Evolutionary conservation across 441 rosid species (phyloP).

Genomic region (Populus hybrid): DNA sequence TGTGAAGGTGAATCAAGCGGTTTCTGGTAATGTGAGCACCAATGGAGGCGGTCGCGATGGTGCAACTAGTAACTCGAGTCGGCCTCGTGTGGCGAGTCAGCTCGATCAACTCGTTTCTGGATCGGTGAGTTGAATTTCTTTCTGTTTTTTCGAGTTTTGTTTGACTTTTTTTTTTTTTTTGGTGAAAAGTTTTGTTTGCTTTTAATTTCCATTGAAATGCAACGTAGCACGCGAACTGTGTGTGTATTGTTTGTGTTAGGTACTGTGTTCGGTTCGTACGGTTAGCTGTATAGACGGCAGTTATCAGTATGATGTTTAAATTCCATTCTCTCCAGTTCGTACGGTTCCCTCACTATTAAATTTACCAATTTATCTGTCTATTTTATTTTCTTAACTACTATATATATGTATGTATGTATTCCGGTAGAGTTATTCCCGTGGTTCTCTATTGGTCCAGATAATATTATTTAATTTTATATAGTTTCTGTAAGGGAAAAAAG

Average conservation of each 20-base stretch:
- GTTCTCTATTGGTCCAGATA: neutral
- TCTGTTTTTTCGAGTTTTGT: neutral
- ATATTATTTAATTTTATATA: no score
- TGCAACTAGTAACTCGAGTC: conserved; percentile 28
- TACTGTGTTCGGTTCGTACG: neutral
- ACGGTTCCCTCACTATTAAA: neutral
- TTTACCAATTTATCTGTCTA: neutral
- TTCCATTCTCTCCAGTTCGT: neutral
- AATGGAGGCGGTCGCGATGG: conserved; percentile 4
- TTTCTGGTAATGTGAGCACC: conserved; percentile 23
- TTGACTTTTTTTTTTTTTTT: neutral
- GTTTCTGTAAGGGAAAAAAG: neutral
- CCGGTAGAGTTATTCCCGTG: neutral
- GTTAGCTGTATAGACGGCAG: neutral
- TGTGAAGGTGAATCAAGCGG: conserved; percentile 30
- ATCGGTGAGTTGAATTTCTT: conserved; percentile 19
- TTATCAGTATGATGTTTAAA: neutral
- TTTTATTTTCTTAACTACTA: neutral
- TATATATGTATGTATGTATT: no score
- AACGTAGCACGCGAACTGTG: neutral
- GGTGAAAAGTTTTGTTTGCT: no score
- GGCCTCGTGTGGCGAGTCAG: conserved; percentile 21
- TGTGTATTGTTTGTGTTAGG: neutral
- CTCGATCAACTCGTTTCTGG: conserved; percentile 27
- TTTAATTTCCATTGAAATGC: neutral